Percentiles rank a stretch among this genome's conserved stretches.
phyloP scores from a whole-genome alignment of 805 yeast genomes.

The Schwanniomyces vanrijiae region DNA sequence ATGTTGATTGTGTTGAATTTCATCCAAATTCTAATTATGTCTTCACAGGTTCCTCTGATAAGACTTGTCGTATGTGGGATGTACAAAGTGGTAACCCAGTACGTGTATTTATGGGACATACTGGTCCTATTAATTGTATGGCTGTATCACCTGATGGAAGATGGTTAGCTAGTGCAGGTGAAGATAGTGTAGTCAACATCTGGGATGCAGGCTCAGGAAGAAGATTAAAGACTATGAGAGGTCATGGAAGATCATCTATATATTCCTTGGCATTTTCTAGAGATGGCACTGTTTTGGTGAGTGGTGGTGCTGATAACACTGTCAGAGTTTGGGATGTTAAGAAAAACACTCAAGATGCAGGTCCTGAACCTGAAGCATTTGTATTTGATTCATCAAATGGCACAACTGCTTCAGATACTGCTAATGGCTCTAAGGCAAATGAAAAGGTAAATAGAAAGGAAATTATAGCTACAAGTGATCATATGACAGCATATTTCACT shows the following conservation, averaged over 20 bases:
- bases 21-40: slow-evolving; percentile 96
- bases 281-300: slow-evolving; percentile 86
- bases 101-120: slow-evolving; percentile 88
- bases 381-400: slow-evolving; percentile 14
- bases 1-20: slow-evolving; percentile 91
- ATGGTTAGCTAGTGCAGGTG: slow-evolving; percentile 94
- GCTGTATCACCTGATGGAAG: slow-evolving; percentile 97
- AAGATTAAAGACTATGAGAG: slow-evolving; percentile 85
- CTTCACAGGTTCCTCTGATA: slow-evolving; percentile 93
- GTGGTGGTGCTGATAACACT: slow-evolving; percentile 90
- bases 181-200: slow-evolving; percentile 80
- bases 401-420: slow-evolving; percentile 7
- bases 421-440: slow-evolving; percentile 23
- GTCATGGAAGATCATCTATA: slow-evolving; percentile 87
- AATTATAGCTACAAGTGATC: slow-evolving; percentile 81
- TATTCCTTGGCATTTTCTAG: slow-evolving; percentile 81
- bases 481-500: slow-evolving; percentile 90
- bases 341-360: slow-evolving; percentile 76
- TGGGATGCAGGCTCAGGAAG: slow-evolving; percentile 97
- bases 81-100: slow-evolving; percentile 84
- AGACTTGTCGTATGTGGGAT: slow-evolving; percentile 98
- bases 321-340: slow-evolving; percentile 97
- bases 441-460: slow-evolving; percentile 63
- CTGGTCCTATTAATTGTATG: slow-evolving; percentile 80
- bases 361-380: slow-evolving; percentile 74